Conservation (phyloP, 441 rosid species). For the Macaranga tanarius region DNA sequence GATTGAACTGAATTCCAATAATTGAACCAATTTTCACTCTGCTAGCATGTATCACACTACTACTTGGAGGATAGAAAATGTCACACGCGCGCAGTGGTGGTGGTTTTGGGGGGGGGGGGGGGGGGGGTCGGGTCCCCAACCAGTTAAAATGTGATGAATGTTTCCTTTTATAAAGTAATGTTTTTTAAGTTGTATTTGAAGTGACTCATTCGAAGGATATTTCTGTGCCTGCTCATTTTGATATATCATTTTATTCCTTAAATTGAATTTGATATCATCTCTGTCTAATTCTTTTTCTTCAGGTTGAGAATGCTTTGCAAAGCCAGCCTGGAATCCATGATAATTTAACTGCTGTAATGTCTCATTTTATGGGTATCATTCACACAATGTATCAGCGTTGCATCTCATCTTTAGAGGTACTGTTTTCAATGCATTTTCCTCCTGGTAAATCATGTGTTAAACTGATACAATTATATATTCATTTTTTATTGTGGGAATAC, state of each 20-base stretch:
- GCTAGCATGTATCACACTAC: no score
- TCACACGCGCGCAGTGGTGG: no score
- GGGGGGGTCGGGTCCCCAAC: no score
- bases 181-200: not conserved
- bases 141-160: not conserved
- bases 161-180: not conserved
- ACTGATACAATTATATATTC: not conserved
- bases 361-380: conserved; percentile 73
- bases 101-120: no score
- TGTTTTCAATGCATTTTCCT: conserved; percentile 2
- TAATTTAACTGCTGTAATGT: conserved; percentile 47
- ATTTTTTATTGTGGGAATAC: not conserved
- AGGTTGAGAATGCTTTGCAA: conserved; percentile 81
- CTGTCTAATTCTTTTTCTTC: conserved; percentile 30
- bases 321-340: conserved; percentile 61
- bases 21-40: no score
- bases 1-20: no score
- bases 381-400: conserved; percentile 91
- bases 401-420: conserved; percentile 80
- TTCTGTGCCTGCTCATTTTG: not conserved
- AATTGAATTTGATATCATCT: not conserved
- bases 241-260: not conserved
- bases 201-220: not conserved
- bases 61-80: not conserved
- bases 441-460: not conserved